Evolutionary conservation across 192 early-diverging fungal species (phyloP).

Genomic region (Funneliformis geosporum): DNA sequence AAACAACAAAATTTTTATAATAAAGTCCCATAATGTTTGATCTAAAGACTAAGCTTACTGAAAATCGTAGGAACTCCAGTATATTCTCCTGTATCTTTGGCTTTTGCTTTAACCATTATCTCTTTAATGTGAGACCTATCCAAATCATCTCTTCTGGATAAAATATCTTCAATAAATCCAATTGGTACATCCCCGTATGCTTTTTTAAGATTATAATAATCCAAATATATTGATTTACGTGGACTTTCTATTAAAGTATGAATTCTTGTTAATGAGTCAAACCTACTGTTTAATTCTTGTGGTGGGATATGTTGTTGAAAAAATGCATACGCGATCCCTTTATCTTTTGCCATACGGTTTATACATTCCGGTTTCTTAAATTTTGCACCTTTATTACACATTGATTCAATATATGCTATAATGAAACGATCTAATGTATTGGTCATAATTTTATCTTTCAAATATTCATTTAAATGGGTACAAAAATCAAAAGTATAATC

Average conservation of each 20-base stretch:
- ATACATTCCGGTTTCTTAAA: constrained; percentile 69
- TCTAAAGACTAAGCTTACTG: constrained; percentile 50
- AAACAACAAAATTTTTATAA: constrained; percentile 77
- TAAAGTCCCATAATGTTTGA: constrained; percentile 34
- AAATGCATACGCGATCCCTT: constrained; percentile 71
- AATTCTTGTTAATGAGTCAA: constrained; percentile 84
- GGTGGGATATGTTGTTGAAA: constrained; percentile 73
- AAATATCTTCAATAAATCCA: constrained; percentile 88
- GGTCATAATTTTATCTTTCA: constrained; percentile 84
- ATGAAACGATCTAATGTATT: constrained; percentile 87
- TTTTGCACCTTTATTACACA: constrained; percentile 74
- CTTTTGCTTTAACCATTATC: constrained; percentile 79
- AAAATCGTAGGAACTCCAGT: constrained; percentile 56
- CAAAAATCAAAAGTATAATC: constrained; percentile 93
- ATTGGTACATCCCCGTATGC: constrained; percentile 90
- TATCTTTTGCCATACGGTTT: constrained; percentile 77
- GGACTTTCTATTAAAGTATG: constrained; percentile 78
- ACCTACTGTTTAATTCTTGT: constrained; percentile 72
- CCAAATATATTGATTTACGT: constrained; percentile 83
- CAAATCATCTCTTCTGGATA: constrained; percentile 88
- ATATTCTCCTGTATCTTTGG: constrained; percentile 58
- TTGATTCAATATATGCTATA: constrained; percentile 82
- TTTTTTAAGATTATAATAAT: constrained; percentile 89
- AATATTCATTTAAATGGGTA: constrained; percentile 82
- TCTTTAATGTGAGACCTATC: constrained; percentile 82